Conservation (phyloP, 192 early-diverging fungal species). For the Entomortierella beljakovae region DNA sequence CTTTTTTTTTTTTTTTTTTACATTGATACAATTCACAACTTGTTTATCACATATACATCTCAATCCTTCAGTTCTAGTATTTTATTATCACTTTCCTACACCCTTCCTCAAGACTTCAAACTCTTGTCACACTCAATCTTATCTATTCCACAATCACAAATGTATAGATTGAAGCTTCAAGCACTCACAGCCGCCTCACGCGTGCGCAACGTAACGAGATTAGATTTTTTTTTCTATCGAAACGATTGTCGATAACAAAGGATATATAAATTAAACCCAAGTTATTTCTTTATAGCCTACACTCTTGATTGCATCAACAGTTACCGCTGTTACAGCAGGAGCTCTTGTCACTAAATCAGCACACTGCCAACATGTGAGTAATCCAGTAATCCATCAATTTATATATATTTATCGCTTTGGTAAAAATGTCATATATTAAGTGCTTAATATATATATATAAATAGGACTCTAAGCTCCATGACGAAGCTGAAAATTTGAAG, state of each 20-base stretch:
- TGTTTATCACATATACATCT: neutral
- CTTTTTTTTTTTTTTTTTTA: neutral
- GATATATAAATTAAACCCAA: neutral
- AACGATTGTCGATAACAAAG: neutral
- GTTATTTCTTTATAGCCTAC: constrained; percentile 7
- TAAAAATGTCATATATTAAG: neutral
- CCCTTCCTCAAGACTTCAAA: neutral
- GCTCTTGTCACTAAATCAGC: constrained; percentile 1
- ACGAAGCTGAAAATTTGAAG: constrained; percentile 31
- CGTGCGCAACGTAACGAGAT: constrained; percentile 29
- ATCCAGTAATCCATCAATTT: neutral
- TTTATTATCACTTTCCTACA: neutral
- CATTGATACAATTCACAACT: neutral
- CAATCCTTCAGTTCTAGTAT: neutral
- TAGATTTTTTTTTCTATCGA: neutral
- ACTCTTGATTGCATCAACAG: constrained; percentile 18
- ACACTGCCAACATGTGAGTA: constrained; percentile 38
- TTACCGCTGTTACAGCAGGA: constrained; percentile 6
- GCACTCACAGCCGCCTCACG: constrained; percentile 17
- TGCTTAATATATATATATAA: neutral
- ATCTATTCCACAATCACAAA: neutral
- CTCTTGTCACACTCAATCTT: neutral
- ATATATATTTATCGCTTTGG: neutral
- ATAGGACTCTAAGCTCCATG: constrained; percentile 32
- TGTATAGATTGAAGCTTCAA: constrained; percentile 40